These are phyloP conservation scores for Monilinia polystroma DNA, from an alignment of 2,329 filamentous ascomycete genomes.

Conservation along the genomic window DNA sequence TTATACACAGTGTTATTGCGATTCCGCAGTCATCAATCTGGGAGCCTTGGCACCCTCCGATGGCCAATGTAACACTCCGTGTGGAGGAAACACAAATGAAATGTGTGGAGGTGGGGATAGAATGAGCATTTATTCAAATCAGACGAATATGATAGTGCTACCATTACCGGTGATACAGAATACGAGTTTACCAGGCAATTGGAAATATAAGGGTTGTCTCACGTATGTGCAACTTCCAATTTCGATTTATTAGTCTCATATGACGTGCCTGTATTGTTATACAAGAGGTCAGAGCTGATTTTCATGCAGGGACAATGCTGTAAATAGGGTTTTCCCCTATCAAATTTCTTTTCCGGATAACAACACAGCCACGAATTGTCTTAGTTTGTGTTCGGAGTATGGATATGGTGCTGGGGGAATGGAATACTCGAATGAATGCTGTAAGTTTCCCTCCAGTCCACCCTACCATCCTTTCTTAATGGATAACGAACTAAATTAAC, in stretches of 20 bases:
- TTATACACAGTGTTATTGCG: constrained; percentile 38
- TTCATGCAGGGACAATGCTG: constrained; percentile 23
- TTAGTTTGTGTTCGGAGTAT: constrained; percentile 33
- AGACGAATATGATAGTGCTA: constrained; percentile 25
- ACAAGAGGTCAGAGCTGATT: constrained; percentile 10
- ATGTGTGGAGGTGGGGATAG: constrained; percentile 40
- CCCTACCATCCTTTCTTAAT: not conserved
- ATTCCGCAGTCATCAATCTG: constrained; percentile 31
- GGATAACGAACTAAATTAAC: not conserved
- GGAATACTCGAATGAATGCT: constrained; percentile 35
- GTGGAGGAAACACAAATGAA: constrained; percentile 36
- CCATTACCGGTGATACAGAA: constrained; percentile 27
- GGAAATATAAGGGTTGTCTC: constrained; percentile 33
- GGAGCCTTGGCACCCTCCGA: constrained; percentile 37
- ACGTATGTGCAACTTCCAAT: constrained; percentile 34
- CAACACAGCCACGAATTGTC: constrained; percentile 31
- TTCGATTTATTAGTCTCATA: not conserved
- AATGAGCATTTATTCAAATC: constrained; percentile 34
- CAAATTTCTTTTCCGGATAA: constrained; percentile 26
- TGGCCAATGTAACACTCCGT: constrained; percentile 39
- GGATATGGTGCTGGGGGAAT: constrained; percentile 36
- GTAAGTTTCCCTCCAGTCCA: constrained; percentile 21
- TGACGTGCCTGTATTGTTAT: constrained; percentile 9
- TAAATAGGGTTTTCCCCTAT: constrained; percentile 32
- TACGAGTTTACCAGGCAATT: constrained; percentile 29